Base-by-base conservation (phyloP, 371 early-diverging fungal species). In the Apophysomyces sp. region DNA sequence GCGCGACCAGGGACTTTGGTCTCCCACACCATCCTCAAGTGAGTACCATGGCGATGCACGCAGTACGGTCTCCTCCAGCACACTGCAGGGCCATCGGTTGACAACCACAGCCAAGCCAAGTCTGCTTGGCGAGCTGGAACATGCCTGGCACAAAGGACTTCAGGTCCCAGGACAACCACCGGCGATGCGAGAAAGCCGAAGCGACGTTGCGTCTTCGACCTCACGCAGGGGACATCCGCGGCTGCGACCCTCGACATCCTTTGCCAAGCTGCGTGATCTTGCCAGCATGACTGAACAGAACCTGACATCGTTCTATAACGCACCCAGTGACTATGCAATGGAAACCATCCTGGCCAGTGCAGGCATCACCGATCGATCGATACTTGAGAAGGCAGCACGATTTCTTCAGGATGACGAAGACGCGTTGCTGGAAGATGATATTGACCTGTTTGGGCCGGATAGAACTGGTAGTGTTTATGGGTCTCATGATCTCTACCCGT, bases 251-350 rank as follows among this genome's bases (percentile, higher is more conserved):
- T 40, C 44, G 28, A 26, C 30, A 13, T 37, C 58, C 12, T 58
- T 58, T 30, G 37, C 58, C 37, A 41, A 40, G n/a, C 58, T 41
- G 26, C 58, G 41, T 27, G 44, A 26, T 44, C 39, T 66, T 31
- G 74, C 68, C 49, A 61, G 34, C 27, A 56, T 67, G 52, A 71
- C 72, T 4, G 76, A 75, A 58, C 65, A 63, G 11, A 65, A 68
- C 26, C 44, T 72, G 31, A 65, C 67, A 26, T 72, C 68, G n/a
- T 72, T 75, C 39, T 75, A 64, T 53, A 64, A 63, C 21, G 63
- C 67, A 56, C 70, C 76, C 6, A 61, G 63, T 30, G 72, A 75
- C n/a, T 67, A 69, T 61, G 72, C 72, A 12, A 31, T 69, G 0
- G 65, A 65, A 8, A 67, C 65, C 8, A 31, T 72, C 18, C 63